Base-by-base conservation (phyloP, 139 green algal genomes). In the Coccomyxa sp. region DNA sequence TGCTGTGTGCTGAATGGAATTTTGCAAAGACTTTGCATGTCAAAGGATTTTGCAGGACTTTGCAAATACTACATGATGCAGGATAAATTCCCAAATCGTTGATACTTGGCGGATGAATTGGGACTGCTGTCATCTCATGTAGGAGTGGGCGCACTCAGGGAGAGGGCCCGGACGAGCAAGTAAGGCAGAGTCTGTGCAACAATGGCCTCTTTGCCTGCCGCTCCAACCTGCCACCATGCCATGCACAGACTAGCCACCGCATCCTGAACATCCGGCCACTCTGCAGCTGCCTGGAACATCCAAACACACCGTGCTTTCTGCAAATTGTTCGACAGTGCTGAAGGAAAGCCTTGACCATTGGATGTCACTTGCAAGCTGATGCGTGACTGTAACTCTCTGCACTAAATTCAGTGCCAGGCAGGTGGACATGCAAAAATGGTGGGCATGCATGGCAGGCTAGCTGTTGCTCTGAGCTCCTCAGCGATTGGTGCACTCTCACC, bases 111-210 rank as follows among this genome's bases (percentile, higher is more conserved):
- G 63, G 4, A 71, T 71, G 21, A 21, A 9, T 51, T 51, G 38
- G 38, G 63, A 71, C 63, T 9, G 18, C 18, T 28, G 18, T 28
- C 4, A 1, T 71, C 21, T 71, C 10, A 71, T 71, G 63, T 12
- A 15, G 30, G 17, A 14, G 13, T 45, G 13, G 1, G 25, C 77
- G 25, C 68, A 84, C 82, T 79, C 71, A 78, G 76, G 71, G 80
- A 78, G 58, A 85, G 76, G 13, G 82, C 82, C 21, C 87, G 68
- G 28, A 93, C 89, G 76, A 97, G 81, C 10, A 96, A 79, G 82
- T 93, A 95, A 0, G 92, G 92, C 63, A 97, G 67, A 0, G 92
- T 90, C 79, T 95, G 91, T 0, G 92, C 78, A 23, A 95, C 83
- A 21, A 97, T 80, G 45, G 76, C 30, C 77, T 96, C 92, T 15